Base-by-base conservation (phyloP, 2,329 filamentous ascomycete species). In the Trichoderma breve region DNA sequence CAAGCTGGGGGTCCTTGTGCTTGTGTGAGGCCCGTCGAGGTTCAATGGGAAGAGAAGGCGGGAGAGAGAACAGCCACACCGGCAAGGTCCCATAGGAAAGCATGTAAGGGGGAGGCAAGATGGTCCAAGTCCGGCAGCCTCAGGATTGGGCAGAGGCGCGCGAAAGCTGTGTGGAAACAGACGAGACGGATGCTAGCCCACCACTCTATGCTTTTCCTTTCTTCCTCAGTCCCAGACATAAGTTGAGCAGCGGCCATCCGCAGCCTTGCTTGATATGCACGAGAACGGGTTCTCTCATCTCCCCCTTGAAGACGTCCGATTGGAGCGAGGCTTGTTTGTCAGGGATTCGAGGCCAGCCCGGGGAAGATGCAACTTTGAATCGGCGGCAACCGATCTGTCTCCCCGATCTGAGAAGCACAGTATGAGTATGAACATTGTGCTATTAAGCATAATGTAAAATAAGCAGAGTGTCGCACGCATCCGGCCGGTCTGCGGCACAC, bases 51-150 rank as follows among this genome's bases (percentile, higher is more conserved):
- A 15, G 65, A 53, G 39, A 28, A 61, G 21, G 12, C 30, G 21
- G 32, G 3, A 36, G 18, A 43, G 15, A 55, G 14, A 61, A n/a
- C 51, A 47, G 67, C 67, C 67, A 62, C 67, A 62, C 39, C 39
- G 67, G 36, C 26, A 70, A n/a, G 57, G 66, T 34, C 26, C 30
- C 66, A 62, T 62, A 51, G n/a, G n/a, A n/a, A 32, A 24, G n/a
- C n/a, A 70, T 47, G 67, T 53, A 62, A 70, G 67, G 57, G 65
- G 65, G 36, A 69, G 66, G 55, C 21, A 61, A 51, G 26, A 69
- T 43, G 26, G 18, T 51, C 39, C 15, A 51, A 32, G 26, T 28
- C 53, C 34, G 64, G 26, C 55, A 24, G 14, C 30, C 6, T 28
- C 15, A 12, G 28, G 57, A 62, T 28, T 70, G 67, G 67, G 39